Evolutionary conservation across 164 flowering plant species (phyloP).

Genomic region (Tinospora cordifolia): DNA sequence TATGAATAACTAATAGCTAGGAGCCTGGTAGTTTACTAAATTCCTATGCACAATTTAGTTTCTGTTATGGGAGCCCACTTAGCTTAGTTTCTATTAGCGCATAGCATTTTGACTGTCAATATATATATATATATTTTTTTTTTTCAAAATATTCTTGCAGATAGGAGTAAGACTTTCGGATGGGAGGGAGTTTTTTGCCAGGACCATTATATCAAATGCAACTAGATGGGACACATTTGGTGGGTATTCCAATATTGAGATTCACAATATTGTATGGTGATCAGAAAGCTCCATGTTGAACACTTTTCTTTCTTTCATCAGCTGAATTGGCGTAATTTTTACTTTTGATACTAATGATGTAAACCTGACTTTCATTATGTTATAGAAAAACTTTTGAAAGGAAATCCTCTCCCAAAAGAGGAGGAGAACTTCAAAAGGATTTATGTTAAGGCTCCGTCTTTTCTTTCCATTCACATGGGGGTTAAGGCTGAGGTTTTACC

Average conservation of each 20-base stretch:
- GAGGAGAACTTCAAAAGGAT: slow-evolving; percentile 74
- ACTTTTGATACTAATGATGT: not conserved
- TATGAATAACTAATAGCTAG: too few relatives aligned
- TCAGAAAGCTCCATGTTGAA: not conserved
- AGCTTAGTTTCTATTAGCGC: too few relatives aligned
- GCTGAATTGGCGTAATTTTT: not conserved
- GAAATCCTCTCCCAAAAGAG: slow-evolving; percentile 67
- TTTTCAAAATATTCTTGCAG: slow-evolving; percentile 38
- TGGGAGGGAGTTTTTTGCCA: slow-evolving; percentile 77
- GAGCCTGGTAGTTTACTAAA: too few relatives aligned
- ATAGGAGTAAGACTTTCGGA: slow-evolving; percentile 86
- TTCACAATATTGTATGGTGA: not conserved
- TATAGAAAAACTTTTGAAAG: slow-evolving; percentile 74
- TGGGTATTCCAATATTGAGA: slow-evolving; percentile 26
- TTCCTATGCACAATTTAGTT: too few relatives aligned
- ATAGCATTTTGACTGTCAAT: too few relatives aligned
- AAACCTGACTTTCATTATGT: not conserved
- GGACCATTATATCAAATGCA: slow-evolving; percentile 87
- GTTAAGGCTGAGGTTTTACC: slow-evolving; percentile 84
- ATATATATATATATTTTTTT: slow-evolving; percentile 8
- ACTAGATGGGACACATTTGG: slow-evolving; percentile 99
- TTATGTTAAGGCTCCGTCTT: slow-evolving; percentile 95
- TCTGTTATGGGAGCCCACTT: too few relatives aligned
- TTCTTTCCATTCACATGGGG: slow-evolving; percentile 96
- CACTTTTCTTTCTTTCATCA: not conserved